Base-by-base conservation (phyloP, 768 basidiomycete species). In the Lactarius tabidus region DNA sequence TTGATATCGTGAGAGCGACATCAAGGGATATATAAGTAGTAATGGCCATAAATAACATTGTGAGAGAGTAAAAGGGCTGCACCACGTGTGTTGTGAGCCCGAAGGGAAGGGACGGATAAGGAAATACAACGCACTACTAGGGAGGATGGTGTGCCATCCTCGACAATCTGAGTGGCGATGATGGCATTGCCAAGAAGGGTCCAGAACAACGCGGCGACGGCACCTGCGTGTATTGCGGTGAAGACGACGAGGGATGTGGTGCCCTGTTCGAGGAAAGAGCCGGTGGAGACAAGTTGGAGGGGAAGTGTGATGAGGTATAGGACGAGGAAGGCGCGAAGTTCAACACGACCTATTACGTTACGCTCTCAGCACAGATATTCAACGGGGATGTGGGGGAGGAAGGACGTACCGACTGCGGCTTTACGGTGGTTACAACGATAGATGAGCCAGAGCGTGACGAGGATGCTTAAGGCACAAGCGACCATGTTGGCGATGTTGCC, bases 401-500 rank as follows among this genome's bases (percentile, higher is more conserved):
- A 57, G 6, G 41, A 62, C 63, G 51, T 70, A 79, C 93, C 95
- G 41, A 98, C 96, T 20, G 96, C 96, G 14, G 95, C 96, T 71
- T 86, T 88, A 60, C 96, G 78, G 58, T 86, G 77, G 62, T 82
- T 80, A 17, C 86, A 83, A 55, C 81, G 74, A 36, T 79, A 77
- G 45, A 92, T 79, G 48, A 98, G 80, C 39, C 73, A 74, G 28
- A 80, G 67, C n/a, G 85, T 76, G 70, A 89, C 72, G 33, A 91
- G 53, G 66, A 93, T 76, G 71, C 88, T 88, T 57, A 93, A 71
- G n/a, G 80, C 88, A 70, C 92, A 96, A 5, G 84, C 82, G 67
- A 93, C 80, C 73, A 95, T 87, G 73, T 97, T 91, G 64, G 94
- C 94, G 67, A 91, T 84, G 79, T 94, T 93, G 69, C 89, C 92